These are phyloP conservation scores for Coriolopsis trogii DNA, from an alignment of 1,284 basidiomycete genomes.

Conservation along the genomic window DNA sequence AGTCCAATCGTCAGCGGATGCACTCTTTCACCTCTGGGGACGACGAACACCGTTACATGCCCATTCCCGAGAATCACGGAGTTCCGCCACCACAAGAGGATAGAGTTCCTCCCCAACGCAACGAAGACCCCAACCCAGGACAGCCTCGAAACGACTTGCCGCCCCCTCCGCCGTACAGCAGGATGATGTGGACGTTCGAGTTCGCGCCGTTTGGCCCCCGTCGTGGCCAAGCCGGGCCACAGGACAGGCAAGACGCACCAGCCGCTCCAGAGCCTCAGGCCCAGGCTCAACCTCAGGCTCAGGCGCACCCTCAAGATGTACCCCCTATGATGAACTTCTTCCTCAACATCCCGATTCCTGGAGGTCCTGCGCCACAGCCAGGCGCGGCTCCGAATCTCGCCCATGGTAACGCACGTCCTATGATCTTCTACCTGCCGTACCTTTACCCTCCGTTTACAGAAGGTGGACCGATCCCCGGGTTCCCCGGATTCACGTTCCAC, in stretches of 20 bases:
- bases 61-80: slow-evolving; percentile 22
- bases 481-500: slow-evolving; percentile 17
- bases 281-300: background rate
- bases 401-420: slow-evolving; percentile 16
- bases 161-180: slow-evolving; percentile 16
- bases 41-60: slow-evolving; percentile 18
- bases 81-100: slow-evolving; percentile 15
- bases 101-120: slow-evolving; percentile 1
- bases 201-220: slow-evolving; percentile 15
- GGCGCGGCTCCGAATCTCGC: slow-evolving; percentile 3
- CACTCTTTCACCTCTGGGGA: slow-evolving; percentile 22
- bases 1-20: slow-evolving; percentile 34
- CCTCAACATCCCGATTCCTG: slow-evolving; percentile 22
- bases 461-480: slow-evolving; percentile 10
- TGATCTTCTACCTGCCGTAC: slow-evolving; percentile 4
- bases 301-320: slow-evolving; percentile 1
- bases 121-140: background rate
- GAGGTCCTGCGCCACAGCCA: slow-evolving; percentile 10
- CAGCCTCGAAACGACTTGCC: slow-evolving; percentile 4
- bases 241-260: background rate
- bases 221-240: background rate
- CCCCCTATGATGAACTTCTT: slow-evolving; percentile 24
- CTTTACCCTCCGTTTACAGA: slow-evolving; percentile 15
- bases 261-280: background rate
- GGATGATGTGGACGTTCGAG: slow-evolving; percentile 28